Base-by-base conservation (phyloP, 441 rosid species). In the Viola pubescens region DNA sequence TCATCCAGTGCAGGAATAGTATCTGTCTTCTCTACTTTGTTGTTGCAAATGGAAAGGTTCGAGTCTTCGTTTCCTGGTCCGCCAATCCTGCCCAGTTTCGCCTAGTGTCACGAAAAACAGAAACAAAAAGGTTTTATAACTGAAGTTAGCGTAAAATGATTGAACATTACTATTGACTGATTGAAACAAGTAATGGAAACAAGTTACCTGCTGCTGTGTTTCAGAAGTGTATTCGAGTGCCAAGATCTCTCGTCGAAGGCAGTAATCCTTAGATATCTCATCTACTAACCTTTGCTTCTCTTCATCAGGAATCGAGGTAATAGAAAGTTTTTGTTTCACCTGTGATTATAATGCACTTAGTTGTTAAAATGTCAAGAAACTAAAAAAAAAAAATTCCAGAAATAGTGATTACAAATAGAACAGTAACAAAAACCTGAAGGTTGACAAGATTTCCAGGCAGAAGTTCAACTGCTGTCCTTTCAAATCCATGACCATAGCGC, bases 401-500 rank as follows among this genome's bases (percentile, higher is more conserved):
- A 3, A 63, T 11, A 13, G 6, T 1, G 39, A 44, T 4, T 43
- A 40, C 1, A 26, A 26, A 26, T 26, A 16, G 7, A 9, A 55
- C 53, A 40, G 16, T 16, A 44, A 49, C 26, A 51, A 55, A 4
- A 65, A 86, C 98, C 92, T 88, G 81, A 55, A 48, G 40, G 76
- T 84, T 89, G 11, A 87, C 89, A 12, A 80, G 77, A 64, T 88
- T 81, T 4, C 83, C 86, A 11, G 89, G 89, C 59, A 73, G 50
- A 37, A 81, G 75, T 53, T 85, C 80, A 4, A 84, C 70, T 11
- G 97, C 86, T 56, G 65, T 68, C 11, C 54, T 57, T 38, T 76
- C 80, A 60, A 85, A 82, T 51, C 67, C 57, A 55, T 75, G 70
- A 5, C 95, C 97, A 48, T 85, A 89, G 10, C 87, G 87, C 59